Evolutionary conservation across 352 stramenopile genomes (phyloP), one percentile per base, ranked within the genome.

Genomic region (Globisporangium takayamanum): DNA sequence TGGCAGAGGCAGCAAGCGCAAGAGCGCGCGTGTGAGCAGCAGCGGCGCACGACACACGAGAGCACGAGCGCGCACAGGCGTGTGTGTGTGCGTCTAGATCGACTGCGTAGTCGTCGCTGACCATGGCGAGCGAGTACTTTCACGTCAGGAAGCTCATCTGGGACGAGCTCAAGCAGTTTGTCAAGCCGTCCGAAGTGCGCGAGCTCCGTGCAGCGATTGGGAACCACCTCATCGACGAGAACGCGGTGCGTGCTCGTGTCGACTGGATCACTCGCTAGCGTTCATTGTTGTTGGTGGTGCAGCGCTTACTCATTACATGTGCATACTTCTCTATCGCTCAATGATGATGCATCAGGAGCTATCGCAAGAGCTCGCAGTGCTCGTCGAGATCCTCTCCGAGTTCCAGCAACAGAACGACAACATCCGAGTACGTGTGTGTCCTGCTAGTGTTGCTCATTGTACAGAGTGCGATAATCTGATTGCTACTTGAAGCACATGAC

Each of bases 381-480:
- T 93, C 11, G 79, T 80, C 6, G 78, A 93, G 58, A 91, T 93
- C 49, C 59, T 93, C 30, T 68, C 74, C 14, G 83, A 93, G 57
- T 93, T 87, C 25, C 83, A 93, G 62, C 78, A 87, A 51, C 76
- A 88, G 56, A 93, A 86, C 42, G 83, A 93, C 57, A 59, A 60
- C 28, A 86, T 93, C 57, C 71, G 83, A n/a, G 83, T 91, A 58
- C 37, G 72, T 45, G 28, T 10, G 56, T 28, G 25, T 41, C 6
- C 26, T 14, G 18, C 48, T 49, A 18, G 7, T 3, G 11, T 16
- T 25, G 30, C 50, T n/a, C n/a, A 7, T 12, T 12, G 33, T 39
- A 39, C 5, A 14, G 33, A 39, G 33, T 7, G 48, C 47, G 11
- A 20, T n/a, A 11, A 25, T 30, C 25, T 8, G 7, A 20, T 4